These are phyloP conservation scores for Tillandsia fasciculata DNA, from an alignment of 176 grass and related monocot genomes.

Conservation along the genomic window DNA sequence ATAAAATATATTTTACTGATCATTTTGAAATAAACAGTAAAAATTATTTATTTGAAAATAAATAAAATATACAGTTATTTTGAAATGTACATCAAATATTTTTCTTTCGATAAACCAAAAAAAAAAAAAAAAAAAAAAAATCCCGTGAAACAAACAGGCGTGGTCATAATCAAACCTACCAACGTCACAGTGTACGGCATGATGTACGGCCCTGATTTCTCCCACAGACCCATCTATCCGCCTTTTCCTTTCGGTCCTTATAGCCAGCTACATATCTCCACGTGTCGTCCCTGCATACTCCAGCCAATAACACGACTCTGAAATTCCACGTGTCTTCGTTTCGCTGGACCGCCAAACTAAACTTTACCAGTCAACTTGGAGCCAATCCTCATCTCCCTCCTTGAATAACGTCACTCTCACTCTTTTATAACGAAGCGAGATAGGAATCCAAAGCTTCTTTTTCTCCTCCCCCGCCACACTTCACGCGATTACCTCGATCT, in stretches of 20 bases:
- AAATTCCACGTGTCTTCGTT: not conserved
- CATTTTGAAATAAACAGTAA: too few species aligned
- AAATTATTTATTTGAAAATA: too few species aligned
- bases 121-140: too few species aligned
- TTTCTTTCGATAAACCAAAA: too few species aligned
- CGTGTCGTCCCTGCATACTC: not conserved
- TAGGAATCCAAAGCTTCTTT: constrained; percentile 16
- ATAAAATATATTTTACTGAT: too few species aligned
- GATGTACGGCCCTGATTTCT: not conserved
- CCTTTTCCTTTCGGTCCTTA: not conserved
- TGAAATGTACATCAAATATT: too few species aligned
- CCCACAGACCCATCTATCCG: constrained; percentile 7
- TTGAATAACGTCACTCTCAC: not conserved
- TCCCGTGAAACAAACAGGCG: too few species aligned
- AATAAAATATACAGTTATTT: too few species aligned
- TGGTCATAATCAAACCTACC: too few species aligned
- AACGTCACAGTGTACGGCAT: too few species aligned
- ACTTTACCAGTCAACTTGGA: not conserved
- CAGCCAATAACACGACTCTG: not conserved
- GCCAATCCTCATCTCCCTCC: not conserved
- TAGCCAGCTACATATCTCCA: not conserved
- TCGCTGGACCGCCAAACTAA: not conserved
- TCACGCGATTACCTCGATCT: constrained; percentile 2
- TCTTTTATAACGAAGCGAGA: not conserved
- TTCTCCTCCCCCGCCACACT: not conserved